These are phyloP conservation scores for Tulasnella sp. DNA, from an alignment of 768 basidiomycete genomes.

Conservation along the genomic window DNA sequence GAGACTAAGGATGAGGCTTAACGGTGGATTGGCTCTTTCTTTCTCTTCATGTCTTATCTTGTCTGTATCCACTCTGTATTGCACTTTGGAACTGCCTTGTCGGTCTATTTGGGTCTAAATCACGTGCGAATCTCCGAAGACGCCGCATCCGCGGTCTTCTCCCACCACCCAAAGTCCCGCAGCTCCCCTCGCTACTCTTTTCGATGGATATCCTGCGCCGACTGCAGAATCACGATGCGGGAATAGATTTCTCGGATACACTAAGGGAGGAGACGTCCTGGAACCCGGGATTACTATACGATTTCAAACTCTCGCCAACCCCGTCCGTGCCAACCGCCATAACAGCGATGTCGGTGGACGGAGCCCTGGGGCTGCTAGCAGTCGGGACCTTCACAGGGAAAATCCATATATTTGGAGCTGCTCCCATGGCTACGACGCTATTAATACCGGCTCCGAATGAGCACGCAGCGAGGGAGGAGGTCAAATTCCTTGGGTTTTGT, in stretches of 20 bases:
- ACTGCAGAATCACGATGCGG: conserved; percentile 35
- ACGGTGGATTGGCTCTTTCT: not conserved
- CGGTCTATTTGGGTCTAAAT: not conserved
- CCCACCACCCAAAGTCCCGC: conserved; percentile 2
- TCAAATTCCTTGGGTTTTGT: conserved; percentile 64
- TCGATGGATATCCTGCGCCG: conserved; percentile 12
- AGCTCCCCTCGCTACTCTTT: not conserved
- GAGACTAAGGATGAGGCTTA: not conserved
- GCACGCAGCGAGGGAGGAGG: conserved; percentile 30
- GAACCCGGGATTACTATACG: conserved; percentile 49
- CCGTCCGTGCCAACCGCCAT: conserved; percentile 42
- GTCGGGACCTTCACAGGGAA: conserved; percentile 67
- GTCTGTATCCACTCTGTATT: not conserved
- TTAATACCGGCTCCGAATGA: conserved; percentile 41
- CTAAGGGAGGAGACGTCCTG: conserved; percentile 56
- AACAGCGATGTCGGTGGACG: conserved; percentile 54
- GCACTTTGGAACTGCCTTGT: not conserved
- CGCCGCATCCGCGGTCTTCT: not conserved
- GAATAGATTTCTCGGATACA: conserved; percentile 55
- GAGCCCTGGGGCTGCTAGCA: conserved; percentile 61
- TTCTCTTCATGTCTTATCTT: not conserved
- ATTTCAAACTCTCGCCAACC: conserved; percentile 41
- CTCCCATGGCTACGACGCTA: conserved; percentile 56
- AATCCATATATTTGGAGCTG: conserved; percentile 63
- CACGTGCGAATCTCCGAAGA: not conserved